Percentiles rank a stretch among this genome's conserved stretches.
Evolutionary conservation across 331 rosid species (phyloP).

Genomic region (Arachis monticola): DNA sequence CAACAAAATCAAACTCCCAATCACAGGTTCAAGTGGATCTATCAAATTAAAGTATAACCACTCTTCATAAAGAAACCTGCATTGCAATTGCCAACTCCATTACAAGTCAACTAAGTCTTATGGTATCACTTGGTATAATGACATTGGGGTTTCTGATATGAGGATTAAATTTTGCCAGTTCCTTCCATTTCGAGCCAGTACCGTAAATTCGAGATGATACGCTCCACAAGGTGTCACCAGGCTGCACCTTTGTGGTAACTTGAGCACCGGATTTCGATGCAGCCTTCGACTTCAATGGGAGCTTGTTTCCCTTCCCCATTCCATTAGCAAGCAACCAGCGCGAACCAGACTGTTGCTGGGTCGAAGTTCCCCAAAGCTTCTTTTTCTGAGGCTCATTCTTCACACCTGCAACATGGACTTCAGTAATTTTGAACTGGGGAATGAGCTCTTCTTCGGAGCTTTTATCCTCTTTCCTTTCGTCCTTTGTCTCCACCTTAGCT

Average conservation of each 20-base stretch:
- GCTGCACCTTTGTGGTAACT: constrained; percentile 65
- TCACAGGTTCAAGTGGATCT: constrained; percentile 9
- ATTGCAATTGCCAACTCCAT: constrained; percentile 19
- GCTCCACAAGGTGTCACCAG: constrained; percentile 94
- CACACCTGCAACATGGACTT: constrained; percentile 91
- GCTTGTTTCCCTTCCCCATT: constrained; percentile 82
- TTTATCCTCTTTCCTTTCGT: constrained; percentile 52
- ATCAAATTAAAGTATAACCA: constrained; percentile 12
- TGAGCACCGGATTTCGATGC: constrained; percentile 55
- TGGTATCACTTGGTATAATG: constrained; percentile 59
- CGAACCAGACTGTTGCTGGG: constrained; percentile 88
- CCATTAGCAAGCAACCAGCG: constrained; percentile 97
- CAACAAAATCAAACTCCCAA: constrained; percentile 22
- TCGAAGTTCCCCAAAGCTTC: constrained; percentile 80
- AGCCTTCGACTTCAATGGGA: constrained; percentile 70
- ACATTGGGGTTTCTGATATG: constrained; percentile 84
- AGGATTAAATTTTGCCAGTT: constrained; percentile 64
- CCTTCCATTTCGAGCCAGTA: constrained; percentile 71
- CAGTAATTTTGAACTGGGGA: constrained; percentile 84
- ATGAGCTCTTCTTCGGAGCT: constrained; percentile 59
- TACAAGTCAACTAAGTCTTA: constrained; percentile 54
- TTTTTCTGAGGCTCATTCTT: constrained; percentile 50
- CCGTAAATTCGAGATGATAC: constrained; percentile 75
- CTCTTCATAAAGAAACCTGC: constrained; percentile 32
- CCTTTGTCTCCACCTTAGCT: constrained; percentile 53